These are phyloP conservation scores for Pseudoperonospora humuli DNA, from an alignment of 352 stramenopile genomes.

Conservation along the genomic window DNA sequence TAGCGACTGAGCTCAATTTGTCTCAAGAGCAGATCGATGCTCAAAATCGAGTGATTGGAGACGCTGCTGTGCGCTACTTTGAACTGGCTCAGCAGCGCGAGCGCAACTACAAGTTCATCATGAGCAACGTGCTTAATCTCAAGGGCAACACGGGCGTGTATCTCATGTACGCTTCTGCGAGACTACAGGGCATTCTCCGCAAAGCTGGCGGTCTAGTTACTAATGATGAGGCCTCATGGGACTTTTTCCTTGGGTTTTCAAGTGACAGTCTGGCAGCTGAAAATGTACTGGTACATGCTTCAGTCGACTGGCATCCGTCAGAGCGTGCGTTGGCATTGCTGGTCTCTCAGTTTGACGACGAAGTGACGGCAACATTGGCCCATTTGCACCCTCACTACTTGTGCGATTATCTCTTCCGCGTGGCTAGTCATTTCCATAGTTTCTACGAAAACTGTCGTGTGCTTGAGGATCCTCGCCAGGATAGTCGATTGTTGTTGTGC, in stretches of 20 bases:
- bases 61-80: constrained; percentile 78
- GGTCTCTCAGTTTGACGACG: constrained; percentile 74
- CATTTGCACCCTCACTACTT: constrained; percentile 69
- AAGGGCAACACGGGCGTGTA: constrained; percentile 83
- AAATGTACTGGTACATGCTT: constrained; percentile 34
- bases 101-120: constrained; percentile 83
- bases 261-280: constrained; percentile 18
- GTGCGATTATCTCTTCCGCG: constrained; percentile 78
- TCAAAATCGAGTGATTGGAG: constrained; percentile 53
- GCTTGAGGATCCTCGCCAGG: constrained; percentile 48
- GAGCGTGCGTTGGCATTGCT: constrained; percentile 68
- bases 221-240: constrained; percentile 11
- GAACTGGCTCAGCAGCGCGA: constrained; percentile 77
- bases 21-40: constrained; percentile 17
- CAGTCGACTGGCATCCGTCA: constrained; percentile 50
- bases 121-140: constrained; percentile 70
- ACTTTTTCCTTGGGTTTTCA: constrained; percentile 25
- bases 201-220: constrained; percentile 32
- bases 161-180: constrained; percentile 71
- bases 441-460: constrained; percentile 83
- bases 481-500: constrained; percentile 64
- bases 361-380: constrained; percentile 40
- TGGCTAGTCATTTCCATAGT: constrained; percentile 67
- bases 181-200: constrained; percentile 66
- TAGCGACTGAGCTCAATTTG: constrained; percentile 18